Percentiles rank a stretch among this genome's conserved stretches.
These are phyloP conservation scores for Coccomyxa sp. DNA, from an alignment of 139 green algal genomes.

Conservation along the genomic window DNA sequence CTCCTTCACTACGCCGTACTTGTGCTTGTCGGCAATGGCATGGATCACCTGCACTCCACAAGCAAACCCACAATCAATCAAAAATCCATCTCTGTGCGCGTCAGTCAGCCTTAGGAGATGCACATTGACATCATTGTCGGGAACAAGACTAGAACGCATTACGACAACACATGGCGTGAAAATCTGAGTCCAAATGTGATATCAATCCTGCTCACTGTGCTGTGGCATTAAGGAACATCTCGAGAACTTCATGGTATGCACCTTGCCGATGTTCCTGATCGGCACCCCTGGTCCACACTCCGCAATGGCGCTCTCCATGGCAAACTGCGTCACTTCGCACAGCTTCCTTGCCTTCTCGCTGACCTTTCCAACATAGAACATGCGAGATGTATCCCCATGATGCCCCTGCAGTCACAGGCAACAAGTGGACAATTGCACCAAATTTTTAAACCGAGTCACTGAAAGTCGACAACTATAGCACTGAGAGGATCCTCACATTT, in stretches of 20 bases:
- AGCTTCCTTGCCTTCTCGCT: conserved; percentile 55
- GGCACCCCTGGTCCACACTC: conserved; percentile 63
- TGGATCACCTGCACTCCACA: conserved; percentile 48
- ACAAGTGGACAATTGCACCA: background rate
- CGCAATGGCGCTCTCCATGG: conserved; percentile 72
- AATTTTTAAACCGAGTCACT: background rate
- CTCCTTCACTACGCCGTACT: conserved; percentile 62
- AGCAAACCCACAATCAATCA: background rate
- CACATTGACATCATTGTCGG: background rate
- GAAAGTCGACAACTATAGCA: background rate
- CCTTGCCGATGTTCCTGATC: conserved; percentile 73
- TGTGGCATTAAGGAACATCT: too few species aligned
- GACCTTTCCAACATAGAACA: conserved; percentile 72
- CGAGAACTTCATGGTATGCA: background rate
- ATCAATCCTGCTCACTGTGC: too few species aligned
- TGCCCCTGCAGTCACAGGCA: conserved; percentile 56
- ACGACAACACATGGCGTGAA: background rate
- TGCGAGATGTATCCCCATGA: conserved; percentile 90
- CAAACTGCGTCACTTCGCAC: conserved; percentile 69
- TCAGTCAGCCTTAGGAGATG: background rate
- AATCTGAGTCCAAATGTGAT: background rate
- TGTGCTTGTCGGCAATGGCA: conserved; percentile 71
- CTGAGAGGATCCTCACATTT: conserved; percentile 39
- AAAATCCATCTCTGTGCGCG: background rate
- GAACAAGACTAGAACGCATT: background rate